Percentiles rank a stretch among this genome's conserved stretches.
Evolutionary conservation across 257 asterid genomes (phyloP).

Genomic region (Vinca minor): DNA sequence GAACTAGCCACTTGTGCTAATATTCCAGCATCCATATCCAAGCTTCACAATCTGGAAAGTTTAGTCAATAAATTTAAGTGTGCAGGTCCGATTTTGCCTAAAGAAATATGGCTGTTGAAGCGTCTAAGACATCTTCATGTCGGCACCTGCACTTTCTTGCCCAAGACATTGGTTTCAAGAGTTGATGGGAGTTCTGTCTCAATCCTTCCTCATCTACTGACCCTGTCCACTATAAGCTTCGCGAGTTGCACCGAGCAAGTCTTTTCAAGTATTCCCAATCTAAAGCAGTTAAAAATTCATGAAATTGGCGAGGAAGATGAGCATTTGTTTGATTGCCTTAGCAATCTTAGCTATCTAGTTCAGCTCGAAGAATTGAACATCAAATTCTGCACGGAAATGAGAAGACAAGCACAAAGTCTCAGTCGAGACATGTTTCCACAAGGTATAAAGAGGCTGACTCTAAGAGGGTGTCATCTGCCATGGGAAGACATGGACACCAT

Average conservation of each 20-base stretch:
- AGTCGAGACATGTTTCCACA: background rate
- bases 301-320: background rate
- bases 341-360: constrained; percentile 4
- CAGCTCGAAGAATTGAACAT: constrained; percentile 10
- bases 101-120: background rate
- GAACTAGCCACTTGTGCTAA: background rate
- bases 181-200: background rate
- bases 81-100: background rate
- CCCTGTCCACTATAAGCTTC: background rate
- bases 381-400: no score
- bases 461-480: constrained; percentile 1
- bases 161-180: background rate
- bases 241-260: background rate
- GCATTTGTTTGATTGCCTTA: background rate
- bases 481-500: constrained; percentile 14
- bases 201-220: background rate
- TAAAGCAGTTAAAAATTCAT: background rate
- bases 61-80: background rate
- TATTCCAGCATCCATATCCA: background rate
- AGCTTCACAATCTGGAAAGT: background rate
- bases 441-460: constrained; percentile 12
- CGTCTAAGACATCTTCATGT: background rate
- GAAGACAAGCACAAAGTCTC: background rate
- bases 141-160: background rate
- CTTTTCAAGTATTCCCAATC: background rate